phyloP scores from a whole-genome alignment of 768 basidiomycete species.

The Suillus alpinus region DNA sequence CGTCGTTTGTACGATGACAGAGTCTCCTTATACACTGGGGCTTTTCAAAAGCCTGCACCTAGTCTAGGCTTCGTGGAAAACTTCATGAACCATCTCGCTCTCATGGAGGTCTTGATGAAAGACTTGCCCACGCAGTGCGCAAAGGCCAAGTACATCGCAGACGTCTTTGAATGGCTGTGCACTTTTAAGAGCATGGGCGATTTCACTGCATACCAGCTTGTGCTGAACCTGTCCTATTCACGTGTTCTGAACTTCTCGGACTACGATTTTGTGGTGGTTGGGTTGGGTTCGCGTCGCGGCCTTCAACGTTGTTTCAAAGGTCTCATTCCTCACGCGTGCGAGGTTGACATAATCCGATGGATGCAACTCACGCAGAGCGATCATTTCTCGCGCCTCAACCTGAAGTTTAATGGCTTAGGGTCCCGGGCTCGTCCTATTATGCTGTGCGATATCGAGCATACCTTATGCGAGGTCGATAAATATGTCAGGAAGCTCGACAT shows the following conservation, averaged over 20 bases:
- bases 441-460: conserved; percentile 74
- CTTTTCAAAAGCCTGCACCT: conserved; percentile 73
- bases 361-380: conserved; percentile 55
- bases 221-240: conserved; percentile 59
- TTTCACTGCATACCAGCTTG: conserved; percentile 70
- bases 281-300: conserved; percentile 65
- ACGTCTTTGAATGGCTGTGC: conserved; percentile 59
- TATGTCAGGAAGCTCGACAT: conserved; percentile 52
- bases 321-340: conserved; percentile 39
- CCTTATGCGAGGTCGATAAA: conserved; percentile 77
- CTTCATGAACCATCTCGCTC: conserved; percentile 60
- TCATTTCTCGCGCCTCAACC: conserved; percentile 60
- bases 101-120: conserved; percentile 61
- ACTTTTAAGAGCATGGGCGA: conserved; percentile 71
- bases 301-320: conserved; percentile 66
- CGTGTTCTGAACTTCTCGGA: conserved; percentile 57
- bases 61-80: conserved; percentile 44
- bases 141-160: conserved; percentile 52
- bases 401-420: conserved; percentile 52
- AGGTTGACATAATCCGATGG: conserved; percentile 62
- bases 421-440: conserved; percentile 49
- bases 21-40: conserved; percentile 57
- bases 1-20: conserved; percentile 35
- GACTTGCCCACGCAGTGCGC: conserved; percentile 49
- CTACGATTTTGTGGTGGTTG: conserved; percentile 68